Evolutionary conservation across 163 green algal species (phyloP).

Genomic region (Chloromonas sp.): DNA sequence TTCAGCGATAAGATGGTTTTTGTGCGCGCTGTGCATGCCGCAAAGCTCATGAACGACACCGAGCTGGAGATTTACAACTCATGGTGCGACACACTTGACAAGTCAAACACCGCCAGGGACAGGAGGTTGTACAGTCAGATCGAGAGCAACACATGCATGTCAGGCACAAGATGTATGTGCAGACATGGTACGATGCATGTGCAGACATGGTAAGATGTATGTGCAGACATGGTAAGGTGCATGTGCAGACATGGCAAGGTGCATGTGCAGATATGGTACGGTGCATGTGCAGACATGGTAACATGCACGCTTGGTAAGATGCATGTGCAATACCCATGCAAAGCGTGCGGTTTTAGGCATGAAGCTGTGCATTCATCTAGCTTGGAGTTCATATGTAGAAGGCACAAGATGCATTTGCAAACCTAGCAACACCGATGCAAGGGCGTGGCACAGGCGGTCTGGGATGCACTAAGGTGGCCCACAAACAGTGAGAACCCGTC

Average conservation of each 20-base stretch:
- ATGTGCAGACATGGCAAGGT: neutral
- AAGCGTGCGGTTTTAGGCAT: too few species aligned
- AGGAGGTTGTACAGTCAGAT: neutral
- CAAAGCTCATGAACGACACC: conserved; percentile 77
- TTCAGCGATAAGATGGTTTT: conserved; percentile 98
- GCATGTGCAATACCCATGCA: too few species aligned
- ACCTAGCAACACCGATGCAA: too few species aligned
- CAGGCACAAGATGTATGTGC: neutral
- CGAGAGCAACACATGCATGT: neutral
- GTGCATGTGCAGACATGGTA: too few species aligned
- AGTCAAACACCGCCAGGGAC: neutral
- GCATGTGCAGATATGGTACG: neutral
- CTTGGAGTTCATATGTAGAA: too few species aligned
- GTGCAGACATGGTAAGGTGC: neutral
- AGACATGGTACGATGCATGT: neutral
- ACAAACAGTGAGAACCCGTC: too few species aligned
- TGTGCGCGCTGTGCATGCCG: conserved; percentile 81
- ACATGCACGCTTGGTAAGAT: too few species aligned
- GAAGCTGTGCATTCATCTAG: too few species aligned
- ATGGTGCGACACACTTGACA: conserved; percentile 61
- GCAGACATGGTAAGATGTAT: neutral
- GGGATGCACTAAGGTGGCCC: too few species aligned
- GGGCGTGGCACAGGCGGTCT: too few species aligned
- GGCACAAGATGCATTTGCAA: too few species aligned
- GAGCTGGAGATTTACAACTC: conserved; percentile 80